Percentiles rank a stretch among this genome's conserved stretches.
Conservation (phyloP, 2,329 filamentous ascomycete genomes). For the Pseudocercospora fuligena region DNA sequence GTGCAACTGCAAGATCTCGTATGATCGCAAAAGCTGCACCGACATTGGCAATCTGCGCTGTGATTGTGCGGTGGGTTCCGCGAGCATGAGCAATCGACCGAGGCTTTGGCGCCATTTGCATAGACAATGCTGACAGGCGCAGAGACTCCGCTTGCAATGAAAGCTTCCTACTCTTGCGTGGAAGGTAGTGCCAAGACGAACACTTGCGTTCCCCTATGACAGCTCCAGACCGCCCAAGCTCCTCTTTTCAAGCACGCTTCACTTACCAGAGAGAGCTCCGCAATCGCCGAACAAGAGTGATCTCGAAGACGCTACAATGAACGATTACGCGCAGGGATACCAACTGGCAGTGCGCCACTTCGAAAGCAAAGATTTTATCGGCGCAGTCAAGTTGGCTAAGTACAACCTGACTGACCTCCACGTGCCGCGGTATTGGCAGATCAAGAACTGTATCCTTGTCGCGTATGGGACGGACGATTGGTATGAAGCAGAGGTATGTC, state of each 20-base stretch:
- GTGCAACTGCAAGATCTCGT: too few species aligned
- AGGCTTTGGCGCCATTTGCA: too few species aligned
- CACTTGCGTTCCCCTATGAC: neutral
- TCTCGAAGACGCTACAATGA: neutral
- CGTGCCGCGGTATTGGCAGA: slow-evolving; percentile 7
- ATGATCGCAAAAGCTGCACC: too few species aligned
- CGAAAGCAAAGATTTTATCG: neutral
- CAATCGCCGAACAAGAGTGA: neutral
- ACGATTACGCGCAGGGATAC: neutral
- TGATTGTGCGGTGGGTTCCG: too few species aligned
- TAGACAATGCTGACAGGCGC: too few species aligned
- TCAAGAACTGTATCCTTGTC: slow-evolving; percentile 43
- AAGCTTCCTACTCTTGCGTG: too few species aligned
- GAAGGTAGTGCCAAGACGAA: neutral
- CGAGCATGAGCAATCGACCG: too few species aligned
- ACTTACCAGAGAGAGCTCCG: neutral
- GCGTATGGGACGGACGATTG: slow-evolving; percentile 39
- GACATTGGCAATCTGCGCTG: too few species aligned
- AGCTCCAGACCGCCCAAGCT: neutral
- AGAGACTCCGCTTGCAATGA: too few species aligned
- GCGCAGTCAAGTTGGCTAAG: too few species aligned
- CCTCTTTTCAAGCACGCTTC: neutral
- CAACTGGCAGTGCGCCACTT: neutral
- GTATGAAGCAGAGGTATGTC: slow-evolving; percentile 34
- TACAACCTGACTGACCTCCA: neutral